phyloP scores from a whole-genome alignment of 441 rosid species.

The Aleurites moluccanus region DNA sequence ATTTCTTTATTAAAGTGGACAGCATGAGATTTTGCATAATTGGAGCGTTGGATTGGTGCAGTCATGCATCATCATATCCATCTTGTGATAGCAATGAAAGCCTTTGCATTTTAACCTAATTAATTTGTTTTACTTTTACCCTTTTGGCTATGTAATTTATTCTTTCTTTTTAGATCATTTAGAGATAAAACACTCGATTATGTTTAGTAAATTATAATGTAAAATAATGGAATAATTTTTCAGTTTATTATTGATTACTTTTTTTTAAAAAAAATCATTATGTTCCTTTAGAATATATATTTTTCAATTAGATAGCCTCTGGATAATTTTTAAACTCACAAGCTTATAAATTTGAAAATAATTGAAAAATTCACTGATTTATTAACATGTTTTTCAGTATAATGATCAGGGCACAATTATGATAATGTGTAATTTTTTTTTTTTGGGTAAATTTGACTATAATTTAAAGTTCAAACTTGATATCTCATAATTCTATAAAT shows the following conservation, averaged over 20 bases:
- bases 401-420: no score
- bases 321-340: no score
- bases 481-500: no score
- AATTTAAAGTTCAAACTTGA: no score
- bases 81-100: slow-evolving; percentile 26
- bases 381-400: no score
- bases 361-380: no score
- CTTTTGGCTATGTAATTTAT: slow-evolving; percentile 1
- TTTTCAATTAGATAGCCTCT: no score
- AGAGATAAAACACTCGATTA: not conserved
- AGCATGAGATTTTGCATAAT: slow-evolving; percentile 47
- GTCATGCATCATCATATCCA: slow-evolving; percentile 18
- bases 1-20: slow-evolving; percentile 39
- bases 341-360: no score
- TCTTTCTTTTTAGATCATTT: not conserved
- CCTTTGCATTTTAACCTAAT: slow-evolving; percentile 17
- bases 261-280: not conserved
- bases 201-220: not conserved
- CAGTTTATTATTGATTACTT: no score
- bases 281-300: no score
- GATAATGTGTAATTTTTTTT: no score
- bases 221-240: not conserved
- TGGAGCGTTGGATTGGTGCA: slow-evolving; percentile 31
- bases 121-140: slow-evolving; percentile 16
- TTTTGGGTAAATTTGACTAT: not conserved